Conservation (phyloP, 2,329 filamentous ascomycete genomes). For the Colletotrichum tanaceti region DNA sequence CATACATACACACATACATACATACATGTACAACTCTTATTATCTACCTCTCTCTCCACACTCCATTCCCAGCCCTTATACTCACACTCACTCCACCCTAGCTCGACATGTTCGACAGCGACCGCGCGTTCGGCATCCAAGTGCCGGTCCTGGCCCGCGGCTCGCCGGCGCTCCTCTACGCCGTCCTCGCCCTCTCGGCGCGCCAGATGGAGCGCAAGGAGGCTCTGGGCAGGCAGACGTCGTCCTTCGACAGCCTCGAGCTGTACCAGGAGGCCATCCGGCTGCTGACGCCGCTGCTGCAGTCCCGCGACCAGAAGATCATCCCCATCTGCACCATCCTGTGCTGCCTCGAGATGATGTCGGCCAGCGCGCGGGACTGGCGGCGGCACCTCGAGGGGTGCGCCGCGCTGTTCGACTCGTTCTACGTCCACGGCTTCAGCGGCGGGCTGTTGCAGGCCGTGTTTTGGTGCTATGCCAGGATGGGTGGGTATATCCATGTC, state of each 20-base stretch:
- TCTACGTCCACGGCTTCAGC: slow-evolving; percentile 65
- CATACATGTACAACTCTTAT: no score
- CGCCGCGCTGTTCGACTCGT: slow-evolving; percentile 64
- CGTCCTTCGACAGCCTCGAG: slow-evolving; percentile 63
- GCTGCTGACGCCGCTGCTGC: slow-evolving; percentile 51
- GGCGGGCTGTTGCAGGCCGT: slow-evolving; percentile 64
- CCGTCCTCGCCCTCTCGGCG: slow-evolving; percentile 65
- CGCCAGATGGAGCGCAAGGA: slow-evolving; percentile 65
- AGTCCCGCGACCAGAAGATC: slow-evolving; percentile 48
- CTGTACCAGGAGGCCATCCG: slow-evolving; percentile 67
- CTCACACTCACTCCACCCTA: slow-evolving; percentile 43
- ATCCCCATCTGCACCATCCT: slow-evolving; percentile 55
- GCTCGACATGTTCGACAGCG: slow-evolving; percentile 69
- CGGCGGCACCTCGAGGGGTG: slow-evolving; percentile 68
- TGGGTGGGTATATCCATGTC: slow-evolving; percentile 53
- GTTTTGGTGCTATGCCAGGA: slow-evolving; percentile 70
- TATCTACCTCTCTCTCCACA: no score
- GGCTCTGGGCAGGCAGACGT: slow-evolving; percentile 49
- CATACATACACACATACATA: no score
- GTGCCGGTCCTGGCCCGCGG: slow-evolving; percentile 61
- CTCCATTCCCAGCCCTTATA: no score
- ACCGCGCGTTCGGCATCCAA: slow-evolving; percentile 63
- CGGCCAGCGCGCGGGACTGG: slow-evolving; percentile 60
- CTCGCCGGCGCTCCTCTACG: slow-evolving; percentile 60
- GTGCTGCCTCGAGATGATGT: slow-evolving; percentile 58